phyloP scores from a whole-genome alignment of 2,329 filamentous ascomycete species.

The Clonostachys byssicola region DNA sequence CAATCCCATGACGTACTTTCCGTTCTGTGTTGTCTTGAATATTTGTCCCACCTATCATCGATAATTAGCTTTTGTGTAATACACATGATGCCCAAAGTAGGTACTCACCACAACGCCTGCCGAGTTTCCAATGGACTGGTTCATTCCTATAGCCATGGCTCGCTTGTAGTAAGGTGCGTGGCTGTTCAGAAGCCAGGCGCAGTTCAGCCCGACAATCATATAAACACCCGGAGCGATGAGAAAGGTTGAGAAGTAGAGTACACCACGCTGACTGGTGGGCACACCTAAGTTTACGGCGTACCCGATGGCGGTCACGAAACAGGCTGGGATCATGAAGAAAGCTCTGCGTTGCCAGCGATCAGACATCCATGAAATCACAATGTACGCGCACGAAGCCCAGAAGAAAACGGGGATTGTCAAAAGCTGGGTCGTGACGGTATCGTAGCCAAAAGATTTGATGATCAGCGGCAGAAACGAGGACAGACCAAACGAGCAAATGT shows the following conservation, averaged over 20 bases:
- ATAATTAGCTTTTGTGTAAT: not conserved
- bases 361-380: constrained; percentile 21
- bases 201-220: constrained; percentile 27
- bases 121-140: constrained; percentile 39
- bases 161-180: constrained; percentile 39
- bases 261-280: constrained; percentile 4
- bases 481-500: constrained; percentile 19
- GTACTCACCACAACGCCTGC: constrained; percentile 36
- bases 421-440: constrained; percentile 18
- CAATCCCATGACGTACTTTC: constrained; percentile 13
- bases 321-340: constrained; percentile 10
- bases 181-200: constrained; percentile 42
- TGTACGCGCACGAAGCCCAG: constrained; percentile 2
- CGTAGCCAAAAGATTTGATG: constrained; percentile 21
- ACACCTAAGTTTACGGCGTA: constrained; percentile 16
- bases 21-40: constrained; percentile 9
- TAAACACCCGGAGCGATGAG: constrained; percentile 17
- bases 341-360: constrained; percentile 11
- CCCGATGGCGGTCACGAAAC: constrained; percentile 14
- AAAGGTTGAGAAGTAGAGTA: constrained; percentile 10
- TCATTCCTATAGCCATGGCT: constrained; percentile 37
- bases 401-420: constrained; percentile 24
- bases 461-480: constrained; percentile 23
- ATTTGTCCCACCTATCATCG: constrained; percentile 7
- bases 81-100: not conserved